phyloP scores from a whole-genome alignment of 495 filamentous ascomycete genomes.

The Daldinia caldariorum region DNA sequence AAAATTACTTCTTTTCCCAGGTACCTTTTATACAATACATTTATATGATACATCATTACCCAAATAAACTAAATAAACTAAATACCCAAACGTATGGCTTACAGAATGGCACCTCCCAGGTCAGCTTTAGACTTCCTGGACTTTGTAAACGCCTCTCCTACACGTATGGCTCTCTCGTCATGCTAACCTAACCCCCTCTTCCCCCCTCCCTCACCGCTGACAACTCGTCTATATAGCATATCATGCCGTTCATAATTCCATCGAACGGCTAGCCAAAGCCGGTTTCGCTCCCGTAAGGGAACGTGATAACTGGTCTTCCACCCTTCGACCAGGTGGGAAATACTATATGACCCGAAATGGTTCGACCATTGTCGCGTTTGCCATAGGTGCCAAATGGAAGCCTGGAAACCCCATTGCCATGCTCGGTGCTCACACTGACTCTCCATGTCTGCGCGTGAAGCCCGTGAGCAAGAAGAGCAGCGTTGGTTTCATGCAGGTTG shows the following conservation, averaged over 20 bases:
- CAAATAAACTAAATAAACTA: too few species aligned
- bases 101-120: conserved; percentile 67
- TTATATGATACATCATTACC: too few species aligned
- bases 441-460: conserved; percentile 88
- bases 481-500: conserved; percentile 93
- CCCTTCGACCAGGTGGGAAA: conserved; percentile 85
- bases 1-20: too few species aligned
- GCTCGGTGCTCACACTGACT: conserved; percentile 97
- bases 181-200: background rate
- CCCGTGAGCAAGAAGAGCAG: conserved; percentile 85
- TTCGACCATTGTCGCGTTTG: conserved; percentile 93
- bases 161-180: conserved; percentile 68
- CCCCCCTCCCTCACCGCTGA: conserved; percentile 32
- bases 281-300: conserved; percentile 92
- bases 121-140: conserved; percentile 85
- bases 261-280: conserved; percentile 76
- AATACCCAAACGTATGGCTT: conserved; percentile 18
- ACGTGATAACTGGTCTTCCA: conserved; percentile 85
- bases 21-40: too few species aligned
- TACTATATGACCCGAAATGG: conserved; percentile 96
- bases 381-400: conserved; percentile 91
- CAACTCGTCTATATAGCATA: conserved; percentile 69
- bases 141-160: conserved; percentile 94
- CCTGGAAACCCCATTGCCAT: conserved; percentile 93
- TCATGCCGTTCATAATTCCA: conserved; percentile 86